Percentiles rank a stretch among this genome's conserved stretches.
Conservation (phyloP, 331 rosid species). For the Prunus yedoensis region DNA sequence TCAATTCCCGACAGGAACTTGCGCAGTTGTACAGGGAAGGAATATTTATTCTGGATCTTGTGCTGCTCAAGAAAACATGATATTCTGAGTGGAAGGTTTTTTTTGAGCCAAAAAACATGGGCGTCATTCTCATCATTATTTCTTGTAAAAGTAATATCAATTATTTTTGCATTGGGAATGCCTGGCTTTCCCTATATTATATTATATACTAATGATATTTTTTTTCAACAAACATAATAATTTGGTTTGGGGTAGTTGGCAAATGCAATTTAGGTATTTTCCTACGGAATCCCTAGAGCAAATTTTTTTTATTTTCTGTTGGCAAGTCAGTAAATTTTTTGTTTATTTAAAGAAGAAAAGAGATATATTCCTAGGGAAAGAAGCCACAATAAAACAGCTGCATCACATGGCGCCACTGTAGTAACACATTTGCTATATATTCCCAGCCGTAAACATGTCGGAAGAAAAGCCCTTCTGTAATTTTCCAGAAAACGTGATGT, state of each 20-base stretch:
- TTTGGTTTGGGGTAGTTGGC: not conserved
- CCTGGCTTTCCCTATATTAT: not conserved
- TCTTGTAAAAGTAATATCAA: constrained; percentile 21
- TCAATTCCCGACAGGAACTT: constrained; percentile 2
- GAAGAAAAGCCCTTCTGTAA: not conserved
- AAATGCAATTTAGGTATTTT: not conserved
- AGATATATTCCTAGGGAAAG: constrained; percentile 25
- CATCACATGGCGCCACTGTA: constrained; percentile 25
- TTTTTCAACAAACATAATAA: not conserved
- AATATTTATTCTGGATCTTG: constrained; percentile 8
- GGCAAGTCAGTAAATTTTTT: not conserved
- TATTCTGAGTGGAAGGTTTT: constrained; percentile 37
- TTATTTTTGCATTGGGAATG: constrained; percentile 26
- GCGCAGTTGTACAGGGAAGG: not conserved
- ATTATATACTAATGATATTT: not conserved
- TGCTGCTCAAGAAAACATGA: constrained; percentile 42
- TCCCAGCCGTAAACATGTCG: not conserved
- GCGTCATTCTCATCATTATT: constrained; percentile 23
- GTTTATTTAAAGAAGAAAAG: not conserved
- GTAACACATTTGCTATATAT: too few relatives aligned
- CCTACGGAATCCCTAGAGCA: not conserved
- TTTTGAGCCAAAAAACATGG: constrained; percentile 21
- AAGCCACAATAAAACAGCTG: constrained; percentile 22
- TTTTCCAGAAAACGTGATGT: not conserved
- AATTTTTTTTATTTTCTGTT: too few relatives aligned